Conservation (phyloP, 768 basidiomycete genomes). For the Mycena epipterygia region DNA sequence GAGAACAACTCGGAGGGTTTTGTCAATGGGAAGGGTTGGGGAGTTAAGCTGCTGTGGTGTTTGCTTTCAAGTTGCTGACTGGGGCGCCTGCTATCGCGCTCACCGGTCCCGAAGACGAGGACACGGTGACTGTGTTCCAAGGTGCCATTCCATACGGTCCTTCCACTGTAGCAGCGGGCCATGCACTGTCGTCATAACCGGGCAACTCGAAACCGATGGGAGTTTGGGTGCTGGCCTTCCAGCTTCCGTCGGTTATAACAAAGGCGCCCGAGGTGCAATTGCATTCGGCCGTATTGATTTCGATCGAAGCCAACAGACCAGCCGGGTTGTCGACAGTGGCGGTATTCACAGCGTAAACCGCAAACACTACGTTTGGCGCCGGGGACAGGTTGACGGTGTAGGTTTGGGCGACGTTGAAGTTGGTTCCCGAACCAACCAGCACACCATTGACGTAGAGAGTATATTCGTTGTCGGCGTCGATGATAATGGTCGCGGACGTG, state of each 20-base stretch:
- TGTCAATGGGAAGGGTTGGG: too few relatives aligned
- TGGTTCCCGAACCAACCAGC: conserved; percentile 37
- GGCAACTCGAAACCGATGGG: conserved; percentile 27
- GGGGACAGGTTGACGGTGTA: conserved; percentile 33
- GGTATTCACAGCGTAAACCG: conserved; percentile 22
- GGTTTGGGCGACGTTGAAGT: conserved; percentile 22
- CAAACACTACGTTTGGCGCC: conserved; percentile 34
- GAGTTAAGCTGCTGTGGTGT: not conserved
- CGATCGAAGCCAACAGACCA: conserved; percentile 36
- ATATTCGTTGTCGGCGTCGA: conserved; percentile 43
- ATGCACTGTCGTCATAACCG: conserved; percentile 39
- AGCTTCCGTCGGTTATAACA: conserved; percentile 38
- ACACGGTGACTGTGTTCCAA: conserved; percentile 35
- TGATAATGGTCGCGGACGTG: conserved; percentile 38
- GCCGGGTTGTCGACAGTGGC: conserved; percentile 25
- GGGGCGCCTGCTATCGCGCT: conserved; percentile 8
- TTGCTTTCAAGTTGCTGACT: not conserved
- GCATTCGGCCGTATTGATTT: conserved; percentile 28
- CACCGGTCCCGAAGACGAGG: not conserved
- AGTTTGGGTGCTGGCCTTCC: conserved; percentile 37
- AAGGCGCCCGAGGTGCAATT: conserved; percentile 26
- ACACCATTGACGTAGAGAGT: conserved; percentile 46
- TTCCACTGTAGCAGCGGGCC: conserved; percentile 38
- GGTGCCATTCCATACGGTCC: conserved; percentile 38
- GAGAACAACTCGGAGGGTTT: too few relatives aligned